Percentiles rank a stretch among this genome's conserved stretches.
These are phyloP conservation scores for Schizopora paradoxa DNA, from an alignment of 1,284 basidiomycete species.

Conservation along the genomic window DNA sequence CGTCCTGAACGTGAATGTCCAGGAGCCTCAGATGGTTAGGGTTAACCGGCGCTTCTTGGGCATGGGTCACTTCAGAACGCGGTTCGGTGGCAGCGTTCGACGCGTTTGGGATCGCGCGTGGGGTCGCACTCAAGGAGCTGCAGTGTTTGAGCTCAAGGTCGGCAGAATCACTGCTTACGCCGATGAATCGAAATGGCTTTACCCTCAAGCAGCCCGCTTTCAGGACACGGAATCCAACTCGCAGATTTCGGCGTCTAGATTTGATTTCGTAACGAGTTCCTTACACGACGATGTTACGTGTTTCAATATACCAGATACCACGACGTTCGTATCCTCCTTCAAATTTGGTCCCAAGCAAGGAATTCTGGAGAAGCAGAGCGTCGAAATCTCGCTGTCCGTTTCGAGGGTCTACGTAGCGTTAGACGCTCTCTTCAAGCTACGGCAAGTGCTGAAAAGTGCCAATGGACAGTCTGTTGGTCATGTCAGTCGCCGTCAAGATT, in stretches of 20 bases:
- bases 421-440: slow-evolving; percentile 2
- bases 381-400: slow-evolving; percentile 10
- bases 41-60: slow-evolving; percentile 33
- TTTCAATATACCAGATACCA: slow-evolving; percentile 8
- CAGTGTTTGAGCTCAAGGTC: slow-evolving; percentile 45
- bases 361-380: slow-evolving; percentile 12
- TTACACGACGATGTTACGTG: slow-evolving; percentile 4
- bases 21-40: slow-evolving; percentile 12
- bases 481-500: too few relatives aligned
- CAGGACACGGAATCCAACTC: slow-evolving; percentile 6
- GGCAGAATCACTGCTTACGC: slow-evolving; percentile 26
- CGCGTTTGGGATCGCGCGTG: slow-evolving; percentile 64
- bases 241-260: slow-evolving; percentile 4
- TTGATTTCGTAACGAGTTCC: slow-evolving; percentile 10
- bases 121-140: slow-evolving; percentile 53
- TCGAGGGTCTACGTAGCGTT: slow-evolving; percentile 2
- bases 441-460: too few relatives aligned
- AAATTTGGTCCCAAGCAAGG: slow-evolving; percentile 11
- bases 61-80: slow-evolving; percentile 55
- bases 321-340: slow-evolving; percentile 5
- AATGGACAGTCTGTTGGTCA: too few relatives aligned
- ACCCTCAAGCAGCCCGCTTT: background rate
- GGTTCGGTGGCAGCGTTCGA: slow-evolving; percentile 51
- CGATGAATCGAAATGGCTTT: background rate
- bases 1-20: slow-evolving; percentile 24